These are phyloP conservation scores for Penicillium tannophilum DNA, from an alignment of 495 filamentous ascomycete genomes.

Conservation along the genomic window DNA sequence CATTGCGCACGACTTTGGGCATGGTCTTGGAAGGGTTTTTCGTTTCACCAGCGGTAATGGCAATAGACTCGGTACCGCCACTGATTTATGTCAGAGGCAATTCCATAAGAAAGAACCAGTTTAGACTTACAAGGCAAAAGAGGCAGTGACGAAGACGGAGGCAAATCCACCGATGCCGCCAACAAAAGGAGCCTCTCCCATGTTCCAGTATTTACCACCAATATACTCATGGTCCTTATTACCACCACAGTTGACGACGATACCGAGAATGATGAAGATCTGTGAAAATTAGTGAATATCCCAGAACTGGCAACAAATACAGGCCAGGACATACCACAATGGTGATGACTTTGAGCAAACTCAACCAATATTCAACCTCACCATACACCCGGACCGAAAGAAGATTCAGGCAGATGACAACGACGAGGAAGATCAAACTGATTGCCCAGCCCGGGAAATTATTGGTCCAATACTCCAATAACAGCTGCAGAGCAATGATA, in stretches of 20 bases:
- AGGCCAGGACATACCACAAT: slow-evolving; percentile 45
- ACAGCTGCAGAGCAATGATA: slow-evolving; percentile 55
- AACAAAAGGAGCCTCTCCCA: slow-evolving; percentile 54
- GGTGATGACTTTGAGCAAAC: slow-evolving; percentile 57
- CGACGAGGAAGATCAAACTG: slow-evolving; percentile 54
- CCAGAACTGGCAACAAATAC: not conserved
- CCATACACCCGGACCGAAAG: slow-evolving; percentile 56
- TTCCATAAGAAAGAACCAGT: not conserved
- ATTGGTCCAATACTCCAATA: slow-evolving; percentile 56
- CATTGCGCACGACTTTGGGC: slow-evolving; percentile 53
- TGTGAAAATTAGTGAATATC: slow-evolving; percentile 15
- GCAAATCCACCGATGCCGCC: slow-evolving; percentile 55
- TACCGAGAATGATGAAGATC: slow-evolving; percentile 57
- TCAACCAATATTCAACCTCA: slow-evolving; percentile 56
- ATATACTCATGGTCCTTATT: slow-evolving; percentile 49
- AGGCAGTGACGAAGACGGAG: slow-evolving; percentile 55
- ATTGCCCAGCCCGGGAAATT: slow-evolving; percentile 54
- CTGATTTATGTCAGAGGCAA: slow-evolving; percentile 15
- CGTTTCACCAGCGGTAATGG: slow-evolving; percentile 58
- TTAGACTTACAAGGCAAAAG: slow-evolving; percentile 48
- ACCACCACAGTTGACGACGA: slow-evolving; percentile 53
- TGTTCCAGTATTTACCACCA: slow-evolving; percentile 47
- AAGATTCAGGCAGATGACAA: slow-evolving; percentile 52
- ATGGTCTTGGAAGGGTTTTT: slow-evolving; percentile 49
- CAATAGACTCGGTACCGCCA: slow-evolving; percentile 59